phyloP scores from a whole-genome alignment of 495 filamentous ascomycete genomes.

The Echria macrotheca region DNA sequence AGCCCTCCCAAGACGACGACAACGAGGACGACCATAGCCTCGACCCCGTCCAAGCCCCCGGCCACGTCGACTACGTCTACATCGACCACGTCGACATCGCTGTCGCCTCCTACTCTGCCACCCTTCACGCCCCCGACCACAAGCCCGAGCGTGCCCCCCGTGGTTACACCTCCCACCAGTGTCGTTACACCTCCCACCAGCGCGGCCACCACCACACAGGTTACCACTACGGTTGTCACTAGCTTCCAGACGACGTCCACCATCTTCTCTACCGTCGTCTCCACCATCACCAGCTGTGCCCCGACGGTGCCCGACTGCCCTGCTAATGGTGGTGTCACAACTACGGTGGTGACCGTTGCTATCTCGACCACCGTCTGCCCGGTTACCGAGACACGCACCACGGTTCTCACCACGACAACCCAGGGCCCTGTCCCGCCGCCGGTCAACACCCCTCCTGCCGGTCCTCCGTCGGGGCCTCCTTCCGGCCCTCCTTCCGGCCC shows the following conservation, averaged over 20 bases:
- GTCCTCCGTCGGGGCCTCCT: no score
- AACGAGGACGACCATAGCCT: constrained; percentile 19
- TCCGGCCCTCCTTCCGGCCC: not conserved
- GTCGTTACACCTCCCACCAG: constrained; percentile 17
- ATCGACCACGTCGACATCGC: constrained; percentile 1
- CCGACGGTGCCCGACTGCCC: constrained; percentile 55
- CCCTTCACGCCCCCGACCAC: constrained; percentile 4
- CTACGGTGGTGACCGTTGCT: constrained; percentile 53
- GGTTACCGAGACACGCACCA: constrained; percentile 38
- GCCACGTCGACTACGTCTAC: constrained; percentile 5
- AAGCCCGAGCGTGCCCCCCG: constrained; percentile 5
- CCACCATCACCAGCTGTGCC: constrained; percentile 57
- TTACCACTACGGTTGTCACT: constrained; percentile 27
- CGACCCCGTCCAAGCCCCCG: constrained; percentile 15
- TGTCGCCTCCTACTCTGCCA: not conserved
- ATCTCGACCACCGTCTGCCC: constrained; percentile 59
- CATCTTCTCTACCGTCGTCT: constrained; percentile 52
- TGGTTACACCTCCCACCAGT: not conserved
- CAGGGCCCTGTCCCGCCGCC: not conserved
- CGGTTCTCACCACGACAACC: constrained; percentile 11
- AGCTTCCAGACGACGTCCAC: constrained; percentile 50
- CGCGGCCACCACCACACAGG: constrained; percentile 11
- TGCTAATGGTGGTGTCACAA: constrained; percentile 37
- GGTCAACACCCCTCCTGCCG: constrained; percentile 2
- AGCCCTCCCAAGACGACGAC: constrained; percentile 32